These are phyloP conservation scores for Metarhizium album DNA, from an alignment of 2,329 filamentous ascomycete genomes.

Conservation along the genomic window DNA sequence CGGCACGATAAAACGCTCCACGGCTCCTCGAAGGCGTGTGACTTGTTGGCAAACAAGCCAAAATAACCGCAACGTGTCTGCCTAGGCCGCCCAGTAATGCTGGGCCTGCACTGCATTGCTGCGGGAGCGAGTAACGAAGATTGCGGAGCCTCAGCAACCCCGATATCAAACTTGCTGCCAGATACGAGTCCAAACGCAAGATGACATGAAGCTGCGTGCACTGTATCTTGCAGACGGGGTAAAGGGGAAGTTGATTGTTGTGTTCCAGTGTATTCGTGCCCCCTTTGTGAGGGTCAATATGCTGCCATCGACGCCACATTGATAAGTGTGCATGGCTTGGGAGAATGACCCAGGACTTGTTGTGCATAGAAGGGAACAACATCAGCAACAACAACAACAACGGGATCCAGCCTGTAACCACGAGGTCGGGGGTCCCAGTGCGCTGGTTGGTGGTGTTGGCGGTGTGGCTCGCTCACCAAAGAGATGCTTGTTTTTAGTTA, in stretches of 20 bases:
- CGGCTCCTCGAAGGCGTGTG: not conserved
- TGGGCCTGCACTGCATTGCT: conserved; percentile 1
- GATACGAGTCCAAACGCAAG: not conserved
- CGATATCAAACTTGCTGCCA: not conserved
- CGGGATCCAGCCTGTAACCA: conserved; percentile 10
- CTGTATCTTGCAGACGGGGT: not conserved
- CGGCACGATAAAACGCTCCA: not conserved
- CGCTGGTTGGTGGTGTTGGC: not conserved
- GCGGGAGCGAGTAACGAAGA: not conserved
- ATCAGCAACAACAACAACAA: conserved; percentile 7
- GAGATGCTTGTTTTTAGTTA: conserved; percentile 3
- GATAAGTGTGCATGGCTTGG: conserved; percentile 4
- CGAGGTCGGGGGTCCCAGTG: conserved; percentile 1
- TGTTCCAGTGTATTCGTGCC: conserved; percentile 1
- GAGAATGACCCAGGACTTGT: conserved; percentile 2
- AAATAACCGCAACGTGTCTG: conserved; percentile 3
- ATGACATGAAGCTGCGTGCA: not conserved
- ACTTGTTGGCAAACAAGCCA: conserved; percentile 1
- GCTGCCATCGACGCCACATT: conserved; percentile 3
- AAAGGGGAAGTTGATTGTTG: not conserved
- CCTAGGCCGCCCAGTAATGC: not conserved
- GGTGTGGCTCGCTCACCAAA: conserved; percentile 8
- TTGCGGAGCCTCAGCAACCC: conserved; percentile 3
- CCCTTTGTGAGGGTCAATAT: not conserved
- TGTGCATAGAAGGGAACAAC: not conserved